These are phyloP conservation scores for Pleodorina starrii DNA, from an alignment of 139 green algal species.

Conservation along the genomic window DNA sequence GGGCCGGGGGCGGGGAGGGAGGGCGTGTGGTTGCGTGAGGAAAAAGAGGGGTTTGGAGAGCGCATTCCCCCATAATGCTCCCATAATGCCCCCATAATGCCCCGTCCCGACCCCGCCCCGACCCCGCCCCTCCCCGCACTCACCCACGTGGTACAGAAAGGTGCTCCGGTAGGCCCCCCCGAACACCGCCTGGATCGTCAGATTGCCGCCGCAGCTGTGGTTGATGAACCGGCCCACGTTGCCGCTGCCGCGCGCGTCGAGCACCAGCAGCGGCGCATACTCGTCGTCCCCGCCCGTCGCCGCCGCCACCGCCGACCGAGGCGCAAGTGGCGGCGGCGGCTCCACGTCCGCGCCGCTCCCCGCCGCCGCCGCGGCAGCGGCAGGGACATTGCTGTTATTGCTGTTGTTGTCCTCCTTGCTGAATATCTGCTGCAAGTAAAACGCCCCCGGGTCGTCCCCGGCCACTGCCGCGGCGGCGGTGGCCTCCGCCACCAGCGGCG, in stretches of 20 bases:
- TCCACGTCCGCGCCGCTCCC: background rate
- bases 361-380: background rate
- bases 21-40: too few relatives aligned
- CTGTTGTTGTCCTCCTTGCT: conserved; percentile 3
- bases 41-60: too few relatives aligned
- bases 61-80: too few relatives aligned
- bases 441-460: conserved; percentile 17
- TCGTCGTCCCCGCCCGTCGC: background rate
- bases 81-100: too few relatives aligned
- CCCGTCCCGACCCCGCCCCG: too few relatives aligned
- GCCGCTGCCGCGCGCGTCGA: conserved; percentile 55
- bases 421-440: conserved; percentile 35
- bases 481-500: background rate
- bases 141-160: conserved; percentile 67
- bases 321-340: background rate
- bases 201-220: conserved; percentile 77
- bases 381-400: background rate
- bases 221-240: conserved; percentile 88
- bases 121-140: background rate
- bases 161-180: conserved; percentile 49
- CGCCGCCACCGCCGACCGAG: background rate
- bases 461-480: background rate
- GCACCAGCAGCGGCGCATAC: conserved; percentile 51
- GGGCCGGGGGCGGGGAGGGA: too few relatives aligned
- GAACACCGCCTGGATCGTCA: conserved; percentile 72